Conservation (phyloP, 2,329 filamentous ascomycete genomes). For the Aspergillus caelatus region DNA sequence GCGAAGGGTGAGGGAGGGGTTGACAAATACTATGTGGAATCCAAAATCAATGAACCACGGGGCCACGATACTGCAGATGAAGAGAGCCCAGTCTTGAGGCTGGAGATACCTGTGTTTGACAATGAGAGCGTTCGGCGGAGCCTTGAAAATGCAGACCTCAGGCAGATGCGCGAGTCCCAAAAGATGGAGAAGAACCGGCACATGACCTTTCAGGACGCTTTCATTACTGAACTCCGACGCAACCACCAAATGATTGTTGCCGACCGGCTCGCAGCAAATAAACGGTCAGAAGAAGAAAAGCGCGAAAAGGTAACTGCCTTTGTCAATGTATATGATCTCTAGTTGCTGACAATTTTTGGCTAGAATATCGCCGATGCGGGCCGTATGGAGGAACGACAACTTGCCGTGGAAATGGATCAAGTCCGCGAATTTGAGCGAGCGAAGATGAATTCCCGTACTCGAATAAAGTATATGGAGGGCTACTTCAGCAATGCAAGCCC, state of each 20-base stretch:
- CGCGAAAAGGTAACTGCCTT: slow-evolving; percentile 38
- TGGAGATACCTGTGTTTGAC: slow-evolving; percentile 41
- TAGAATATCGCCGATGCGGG: slow-evolving; percentile 41
- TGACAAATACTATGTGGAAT: slow-evolving; percentile 43
- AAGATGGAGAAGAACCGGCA: slow-evolving; percentile 33
- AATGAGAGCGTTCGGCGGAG: slow-evolving; percentile 39
- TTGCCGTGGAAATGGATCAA: slow-evolving; percentile 48
- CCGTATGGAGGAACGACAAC: slow-evolving; percentile 47
- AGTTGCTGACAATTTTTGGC: slow-evolving; percentile 3
- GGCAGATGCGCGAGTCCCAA: slow-evolving; percentile 35
- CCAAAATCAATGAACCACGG: slow-evolving; percentile 14
- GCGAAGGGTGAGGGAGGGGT: slow-evolving; percentile 27
- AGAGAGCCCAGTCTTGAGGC: slow-evolving; percentile 22
- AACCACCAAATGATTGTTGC: slow-evolving; percentile 35
- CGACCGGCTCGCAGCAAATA: slow-evolving; percentile 33
- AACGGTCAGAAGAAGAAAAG: slow-evolving; percentile 38
- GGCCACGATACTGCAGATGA: slow-evolving; percentile 14
- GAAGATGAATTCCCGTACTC: slow-evolving; percentile 46
- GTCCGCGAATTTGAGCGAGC: slow-evolving; percentile 47
- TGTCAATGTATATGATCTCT: neutral
- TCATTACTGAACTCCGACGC: slow-evolving; percentile 32
- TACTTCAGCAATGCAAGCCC: slow-evolving; percentile 47
- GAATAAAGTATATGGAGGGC: slow-evolving; percentile 52
- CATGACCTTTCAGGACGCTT: slow-evolving; percentile 37
- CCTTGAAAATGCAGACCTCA: slow-evolving; percentile 34